Evolutionary conservation across 2,329 filamentous ascomycete genomes (phyloP).

Genomic region (Fusarium nematophilum): DNA sequence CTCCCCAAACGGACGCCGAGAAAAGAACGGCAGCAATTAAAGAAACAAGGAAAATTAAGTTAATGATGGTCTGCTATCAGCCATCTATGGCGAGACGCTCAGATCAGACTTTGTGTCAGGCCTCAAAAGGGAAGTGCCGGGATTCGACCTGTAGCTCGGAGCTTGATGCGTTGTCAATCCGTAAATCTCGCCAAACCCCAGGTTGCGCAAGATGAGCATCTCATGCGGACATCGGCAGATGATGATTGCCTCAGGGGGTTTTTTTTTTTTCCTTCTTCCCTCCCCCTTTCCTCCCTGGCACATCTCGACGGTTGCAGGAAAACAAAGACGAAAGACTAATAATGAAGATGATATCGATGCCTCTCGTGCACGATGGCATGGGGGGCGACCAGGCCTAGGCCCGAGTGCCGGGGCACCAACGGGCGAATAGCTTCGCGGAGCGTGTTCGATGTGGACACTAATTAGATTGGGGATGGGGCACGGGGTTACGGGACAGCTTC

Average conservation of each 20-base stretch:
- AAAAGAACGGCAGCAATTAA: not conserved
- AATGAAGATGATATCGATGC: too few species aligned
- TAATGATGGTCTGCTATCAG: not conserved
- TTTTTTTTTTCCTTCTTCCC: not conserved
- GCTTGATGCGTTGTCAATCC: constrained; percentile 38
- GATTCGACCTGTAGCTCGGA: constrained; percentile 15
- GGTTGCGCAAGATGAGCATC: constrained; percentile 34
- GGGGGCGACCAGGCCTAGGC: constrained; percentile 2
- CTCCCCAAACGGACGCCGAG: too few species aligned
- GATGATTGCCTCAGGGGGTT: not conserved
- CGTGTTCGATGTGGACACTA: constrained; percentile 38
- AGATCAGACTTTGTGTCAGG: constrained; percentile 25
- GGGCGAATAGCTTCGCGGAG: constrained; percentile 31
- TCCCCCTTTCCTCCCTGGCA: not conserved
- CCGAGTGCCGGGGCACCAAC: constrained; percentile 8
- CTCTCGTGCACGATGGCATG: too few species aligned
- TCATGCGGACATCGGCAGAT: constrained; percentile 26
- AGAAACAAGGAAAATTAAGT: not conserved
- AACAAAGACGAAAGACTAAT: too few species aligned
- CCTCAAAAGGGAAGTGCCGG: constrained; percentile 14
- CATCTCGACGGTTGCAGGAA: too few species aligned
- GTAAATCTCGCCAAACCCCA: constrained; percentile 23
- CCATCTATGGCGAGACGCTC: constrained; percentile 28
- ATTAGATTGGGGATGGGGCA: constrained; percentile 33
- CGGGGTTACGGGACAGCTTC: constrained; percentile 24